These are phyloP conservation scores for Mariannaea elegans DNA, from an alignment of 2,329 filamentous ascomycete species.

Conservation along the genomic window DNA sequence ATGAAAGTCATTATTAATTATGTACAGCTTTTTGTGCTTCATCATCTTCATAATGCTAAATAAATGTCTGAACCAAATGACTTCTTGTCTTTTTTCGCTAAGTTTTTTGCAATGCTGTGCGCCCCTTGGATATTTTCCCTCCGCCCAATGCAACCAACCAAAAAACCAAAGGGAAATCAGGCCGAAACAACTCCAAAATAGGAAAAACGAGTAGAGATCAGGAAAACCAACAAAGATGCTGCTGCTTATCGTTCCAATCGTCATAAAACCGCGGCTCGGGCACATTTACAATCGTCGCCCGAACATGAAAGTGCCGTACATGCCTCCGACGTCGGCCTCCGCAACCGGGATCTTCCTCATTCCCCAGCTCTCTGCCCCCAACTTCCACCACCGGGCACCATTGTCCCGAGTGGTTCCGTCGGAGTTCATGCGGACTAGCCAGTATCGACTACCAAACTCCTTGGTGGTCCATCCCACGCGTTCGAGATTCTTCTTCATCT, in stretches of 20 bases:
- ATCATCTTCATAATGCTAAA: slow-evolving; percentile 32
- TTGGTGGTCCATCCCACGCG: slow-evolving; percentile 75
- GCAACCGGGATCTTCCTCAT: slow-evolving; percentile 94
- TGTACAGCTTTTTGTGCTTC: slow-evolving; percentile 31
- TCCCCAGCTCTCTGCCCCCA: slow-evolving; percentile 85
- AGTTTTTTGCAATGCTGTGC: slow-evolving; percentile 34
- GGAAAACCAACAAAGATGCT: slow-evolving; percentile 7
- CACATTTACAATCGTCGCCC: slow-evolving; percentile 60
- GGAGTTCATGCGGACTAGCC: slow-evolving; percentile 69
- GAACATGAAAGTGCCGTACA: slow-evolving; percentile 82
- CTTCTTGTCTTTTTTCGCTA: slow-evolving; percentile 39
- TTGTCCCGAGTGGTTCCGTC: slow-evolving; percentile 47
- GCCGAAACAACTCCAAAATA: slow-evolving; percentile 26
- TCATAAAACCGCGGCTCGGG: slow-evolving; percentile 22
- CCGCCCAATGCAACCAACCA: slow-evolving; percentile 28
- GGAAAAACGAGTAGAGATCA: slow-evolving; percentile 36
- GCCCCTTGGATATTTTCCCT: slow-evolving; percentile 38
- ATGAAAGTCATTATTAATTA: slow-evolving; percentile 35
- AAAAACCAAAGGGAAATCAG: slow-evolving; percentile 25
- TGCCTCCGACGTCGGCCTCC: slow-evolving; percentile 89
- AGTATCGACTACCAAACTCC: slow-evolving; percentile 71
- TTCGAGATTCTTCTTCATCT: slow-evolving; percentile 68
- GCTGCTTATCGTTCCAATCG: slow-evolving; percentile 51
- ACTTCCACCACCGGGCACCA: slow-evolving; percentile 77
- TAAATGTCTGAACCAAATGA: slow-evolving; percentile 35